Base-by-base conservation (phyloP, 768 basidiomycete genomes). In the Hygrophorus pudorinus region DNA sequence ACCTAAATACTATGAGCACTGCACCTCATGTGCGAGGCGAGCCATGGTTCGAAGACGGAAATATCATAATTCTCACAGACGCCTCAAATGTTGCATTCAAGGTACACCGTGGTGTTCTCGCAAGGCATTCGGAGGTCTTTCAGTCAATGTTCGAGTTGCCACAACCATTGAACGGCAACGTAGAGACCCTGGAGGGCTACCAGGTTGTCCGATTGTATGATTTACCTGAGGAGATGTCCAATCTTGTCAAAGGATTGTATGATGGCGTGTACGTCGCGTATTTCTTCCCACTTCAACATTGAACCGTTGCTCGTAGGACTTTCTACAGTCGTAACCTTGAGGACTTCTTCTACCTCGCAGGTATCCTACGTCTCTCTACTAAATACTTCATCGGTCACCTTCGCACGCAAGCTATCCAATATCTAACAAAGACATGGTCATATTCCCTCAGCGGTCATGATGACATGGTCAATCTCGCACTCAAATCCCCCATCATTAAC, bases 201-300 rank as follows among this genome's bases (percentile, higher is more conserved):
- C 73, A 67, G 46, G 63, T 77, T 21, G 66, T 79, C 20, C 57
- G 55, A 14, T 73, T 79, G 72, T 66, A 74, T 54, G 78, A 79
- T 51, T 49, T 60, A 11, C 69, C 75, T 2, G 42, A 53, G 10
- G 77, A 77, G 50, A 57, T 79, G 4, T 67, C 71, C 30, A 65
- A 63, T 49, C 62, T 78, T 13, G 66, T 79, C 41, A 67, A 64
- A 42, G 74, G 74, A 5, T 54, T 78, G 18, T 79, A 79, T 51
- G 76, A 79, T 56, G 73, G 73, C 49, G 62, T 64, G 74, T 78
- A 56, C 60, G 72, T 70, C 12, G 61, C 46, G 59, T 65, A 31
- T 79, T 78, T 51, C 72, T 72, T 3, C 64, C 76, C 31, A 70
- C 78, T 65, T 56, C 76, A 79, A 57, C 62, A 72, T 44, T 71